These are phyloP conservation scores for Arthonia radiata DNA, from an alignment of 495 filamentous ascomycete species.

Conservation along the genomic window DNA sequence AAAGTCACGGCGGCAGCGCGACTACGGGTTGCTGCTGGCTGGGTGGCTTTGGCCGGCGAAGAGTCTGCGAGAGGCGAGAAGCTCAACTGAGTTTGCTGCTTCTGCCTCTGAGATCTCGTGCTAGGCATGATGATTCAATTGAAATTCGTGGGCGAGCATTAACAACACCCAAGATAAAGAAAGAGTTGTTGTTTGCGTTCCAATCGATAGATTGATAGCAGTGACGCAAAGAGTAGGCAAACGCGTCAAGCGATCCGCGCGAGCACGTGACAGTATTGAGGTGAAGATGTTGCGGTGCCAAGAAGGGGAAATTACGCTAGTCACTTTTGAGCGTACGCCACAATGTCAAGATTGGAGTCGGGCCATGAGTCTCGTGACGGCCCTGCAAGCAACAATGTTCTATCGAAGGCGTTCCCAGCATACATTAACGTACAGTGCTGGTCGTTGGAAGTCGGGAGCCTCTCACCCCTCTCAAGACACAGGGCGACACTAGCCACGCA, in stretches of 20 bases:
- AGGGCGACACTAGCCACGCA: too few species aligned
- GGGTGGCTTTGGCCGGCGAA: slow-evolving; percentile 6
- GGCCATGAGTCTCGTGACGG: too few species aligned
- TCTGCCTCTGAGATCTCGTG: slow-evolving; percentile 2
- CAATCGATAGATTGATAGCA: background rate
- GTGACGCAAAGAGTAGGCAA: background rate
- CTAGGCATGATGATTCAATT: background rate
- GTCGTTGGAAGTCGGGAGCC: too few species aligned
- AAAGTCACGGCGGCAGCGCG: slow-evolving; percentile 9
- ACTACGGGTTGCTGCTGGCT: slow-evolving; percentile 7
- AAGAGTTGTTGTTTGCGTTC: background rate
- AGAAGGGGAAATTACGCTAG: too few species aligned
- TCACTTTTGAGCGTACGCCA: too few species aligned
- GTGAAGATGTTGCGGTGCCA: background rate
- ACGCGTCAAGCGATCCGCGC: background rate
- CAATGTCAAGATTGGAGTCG: too few species aligned
- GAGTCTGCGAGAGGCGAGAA: slow-evolving; percentile 13
- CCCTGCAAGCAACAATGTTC: too few species aligned
- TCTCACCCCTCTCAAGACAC: too few species aligned
- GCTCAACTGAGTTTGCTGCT: slow-evolving; percentile 11
- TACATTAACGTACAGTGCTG: too few species aligned
- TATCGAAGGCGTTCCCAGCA: too few species aligned
- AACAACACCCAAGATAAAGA: background rate
- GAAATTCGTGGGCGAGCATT: background rate
- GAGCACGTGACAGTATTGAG: background rate